Base-by-base conservation (phyloP, 2,329 filamentous ascomycete species). In the Penicillium sp. region DNA sequence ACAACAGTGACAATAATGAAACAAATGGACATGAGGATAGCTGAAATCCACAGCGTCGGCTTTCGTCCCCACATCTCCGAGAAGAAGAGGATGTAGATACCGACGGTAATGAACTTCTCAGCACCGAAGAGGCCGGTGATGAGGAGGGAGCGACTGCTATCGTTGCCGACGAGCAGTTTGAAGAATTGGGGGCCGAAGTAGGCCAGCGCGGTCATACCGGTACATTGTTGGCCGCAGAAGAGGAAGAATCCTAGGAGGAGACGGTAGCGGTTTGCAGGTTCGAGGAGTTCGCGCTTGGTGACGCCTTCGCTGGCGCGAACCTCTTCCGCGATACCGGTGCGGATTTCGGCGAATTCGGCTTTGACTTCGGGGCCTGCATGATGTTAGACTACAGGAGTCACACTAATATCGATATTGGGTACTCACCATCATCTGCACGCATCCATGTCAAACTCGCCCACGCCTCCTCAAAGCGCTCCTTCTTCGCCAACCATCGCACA, bases 151-250 rank as follows among this genome's bases (percentile, higher is more conserved):
- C 64, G 60, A 21, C 64, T 58, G 24, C 73, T 64, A 13, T 77
- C 76, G 5, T 76, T 74, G 3, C 79, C 78, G 18, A 81, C 76
- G 3, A 63, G 32, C 3, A 77, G 69, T 27, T 72, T 70, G 67
- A 82, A 82, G 46, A 81, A 76, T 54, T 82, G 78, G 0, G 79
- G 79, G 1, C 78, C 78, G 59, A 78, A 81, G 54, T 68, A 68
- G 1, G 65, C 79, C 10, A 82, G 64, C 0, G 76, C 76, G 0
- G 77, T 81, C 54, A 78, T 80, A 40, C 79, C 78, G 1, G 78
- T 81, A 18, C 80, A 67, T 64, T 82, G 78, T 32, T 68, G 63
- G 66, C 73, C 72, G 27, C 78, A 77, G 46, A 81, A 78, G 18
- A 81, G 76, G 26, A 76, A 74, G 37, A 81, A 68, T 6, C 76